Percentiles rank a stretch among this genome's conserved stretches.
These are phyloP conservation scores for Cenchrus fungigraminus DNA, from an alignment of 176 grass and related monocot species.

Conservation along the genomic window DNA sequence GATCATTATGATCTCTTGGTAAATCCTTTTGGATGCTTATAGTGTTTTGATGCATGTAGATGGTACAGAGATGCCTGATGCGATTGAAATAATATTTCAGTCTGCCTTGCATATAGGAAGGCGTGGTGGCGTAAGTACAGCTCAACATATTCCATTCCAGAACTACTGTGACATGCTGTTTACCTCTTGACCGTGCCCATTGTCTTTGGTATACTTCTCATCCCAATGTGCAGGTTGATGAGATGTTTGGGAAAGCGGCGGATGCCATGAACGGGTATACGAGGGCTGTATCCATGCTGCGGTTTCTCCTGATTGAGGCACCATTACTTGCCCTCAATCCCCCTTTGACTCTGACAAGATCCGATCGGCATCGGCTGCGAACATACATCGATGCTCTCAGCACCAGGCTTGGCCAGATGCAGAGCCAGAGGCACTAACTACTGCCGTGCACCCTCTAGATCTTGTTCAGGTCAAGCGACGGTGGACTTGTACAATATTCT, in stretches of 20 bases:
- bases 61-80: slow-evolving; percentile 88
- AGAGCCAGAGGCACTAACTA: slow-evolving; percentile 52
- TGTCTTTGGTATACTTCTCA: slow-evolving; percentile 24
- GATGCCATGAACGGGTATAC: slow-evolving; percentile 61
- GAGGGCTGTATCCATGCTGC: slow-evolving; percentile 71
- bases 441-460: neutral
- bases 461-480: neutral
- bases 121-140: slow-evolving; percentile 83
- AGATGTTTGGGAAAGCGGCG: slow-evolving; percentile 76
- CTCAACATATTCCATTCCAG: neutral
- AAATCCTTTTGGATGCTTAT: slow-evolving; percentile 22
- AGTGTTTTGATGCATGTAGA: slow-evolving; percentile 60
- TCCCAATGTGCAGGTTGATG: slow-evolving; percentile 67
- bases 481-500: slow-evolving; percentile 61
- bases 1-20: slow-evolving; percentile 2
- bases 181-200: neutral
- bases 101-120: slow-evolving; percentile 78
- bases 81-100: slow-evolving; percentile 97
- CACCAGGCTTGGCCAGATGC: slow-evolving; percentile 60
- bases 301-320: slow-evolving; percentile 84
- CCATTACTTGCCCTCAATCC: slow-evolving; percentile 74
- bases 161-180: neutral
- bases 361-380: slow-evolving; percentile 68
- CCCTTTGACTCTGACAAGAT: slow-evolving; percentile 69
- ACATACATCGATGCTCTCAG: slow-evolving; percentile 87